phyloP scores from a whole-genome alignment of 2,329 filamentous ascomycete genomes.

The Paraconiothyrium sp. region DNA sequence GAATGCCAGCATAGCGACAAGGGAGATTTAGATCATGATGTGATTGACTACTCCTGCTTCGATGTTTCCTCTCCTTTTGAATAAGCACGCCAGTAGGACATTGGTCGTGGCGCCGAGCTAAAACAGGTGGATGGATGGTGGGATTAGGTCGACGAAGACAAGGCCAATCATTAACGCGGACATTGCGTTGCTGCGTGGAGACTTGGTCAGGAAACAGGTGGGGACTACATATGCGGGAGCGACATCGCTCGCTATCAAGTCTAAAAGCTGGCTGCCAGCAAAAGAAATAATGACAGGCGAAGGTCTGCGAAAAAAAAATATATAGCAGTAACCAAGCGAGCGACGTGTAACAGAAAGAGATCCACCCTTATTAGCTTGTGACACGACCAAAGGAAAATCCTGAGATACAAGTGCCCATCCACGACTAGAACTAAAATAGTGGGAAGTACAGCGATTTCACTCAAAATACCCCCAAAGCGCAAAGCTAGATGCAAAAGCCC shows the following conservation, averaged over 20 bases:
- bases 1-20: too few relatives aligned
- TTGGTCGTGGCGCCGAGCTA: too few relatives aligned
- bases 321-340: neutral
- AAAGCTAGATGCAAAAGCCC: neutral
- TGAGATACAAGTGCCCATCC: neutral
- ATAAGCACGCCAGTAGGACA: too few relatives aligned
- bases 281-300: neutral
- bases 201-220: slow-evolving; percentile 34
- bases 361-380: too few relatives aligned
- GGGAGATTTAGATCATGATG: too few relatives aligned
- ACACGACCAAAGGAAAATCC: too few relatives aligned
- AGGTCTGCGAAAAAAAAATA: neutral
- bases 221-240: slow-evolving; percentile 27
- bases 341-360: too few relatives aligned
- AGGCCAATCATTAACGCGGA: slow-evolving; percentile 30
- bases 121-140: slow-evolving; percentile 16
- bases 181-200: slow-evolving; percentile 32
- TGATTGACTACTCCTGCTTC: too few relatives aligned
- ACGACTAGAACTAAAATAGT: neutral
- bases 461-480: neutral
- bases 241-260: slow-evolving; percentile 16
- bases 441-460: neutral
- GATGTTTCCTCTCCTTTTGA: too few relatives aligned
- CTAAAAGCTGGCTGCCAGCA: neutral
- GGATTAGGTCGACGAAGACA: slow-evolving; percentile 43